A percentile compares a stretch with the other conserved stretches of the same genome.
Evolutionary conservation across 352 stramenopile species (phyloP).

Genomic region (Globisporangium cystogenes): DNA sequence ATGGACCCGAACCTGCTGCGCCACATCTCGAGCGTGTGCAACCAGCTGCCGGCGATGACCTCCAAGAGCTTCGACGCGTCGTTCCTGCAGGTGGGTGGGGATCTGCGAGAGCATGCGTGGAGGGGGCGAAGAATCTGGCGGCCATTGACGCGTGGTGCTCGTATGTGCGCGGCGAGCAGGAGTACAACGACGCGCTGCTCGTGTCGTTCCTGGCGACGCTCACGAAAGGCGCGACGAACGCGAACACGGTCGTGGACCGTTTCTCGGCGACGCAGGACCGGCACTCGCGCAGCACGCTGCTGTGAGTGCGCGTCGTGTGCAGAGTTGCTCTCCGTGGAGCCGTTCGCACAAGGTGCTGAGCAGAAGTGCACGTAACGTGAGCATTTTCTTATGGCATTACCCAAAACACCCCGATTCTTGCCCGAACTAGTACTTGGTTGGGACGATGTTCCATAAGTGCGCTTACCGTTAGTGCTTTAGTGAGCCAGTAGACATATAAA

Average conservation of each 20-base stretch:
- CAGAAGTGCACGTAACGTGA: background rate
- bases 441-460: too few species aligned
- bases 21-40: constrained; percentile 84
- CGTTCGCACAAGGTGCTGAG: background rate
- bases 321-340: background rate
- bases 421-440: too few species aligned
- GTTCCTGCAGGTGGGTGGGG: constrained; percentile 45
- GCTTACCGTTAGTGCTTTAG: too few species aligned
- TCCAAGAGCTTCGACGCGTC: constrained; percentile 66
- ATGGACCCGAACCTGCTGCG: constrained; percentile 77
- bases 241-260: constrained; percentile 76
- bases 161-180: constrained; percentile 14
- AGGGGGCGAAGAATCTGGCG: too few species aligned
- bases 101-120: background rate
- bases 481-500: too few species aligned
- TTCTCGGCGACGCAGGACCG: constrained; percentile 74
- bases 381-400: constrained; percentile 2
- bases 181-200: constrained; percentile 81
- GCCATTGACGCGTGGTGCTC: too few species aligned
- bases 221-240: constrained; percentile 75
- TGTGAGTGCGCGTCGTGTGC: constrained; percentile 16
- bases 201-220: constrained; percentile 80
- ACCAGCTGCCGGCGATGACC: constrained; percentile 75
- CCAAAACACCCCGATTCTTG: too few species aligned
- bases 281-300: constrained; percentile 45